phyloP scores from a whole-genome alignment of 352 stramenopile species.

The Sclerospora graminicola region DNA sequence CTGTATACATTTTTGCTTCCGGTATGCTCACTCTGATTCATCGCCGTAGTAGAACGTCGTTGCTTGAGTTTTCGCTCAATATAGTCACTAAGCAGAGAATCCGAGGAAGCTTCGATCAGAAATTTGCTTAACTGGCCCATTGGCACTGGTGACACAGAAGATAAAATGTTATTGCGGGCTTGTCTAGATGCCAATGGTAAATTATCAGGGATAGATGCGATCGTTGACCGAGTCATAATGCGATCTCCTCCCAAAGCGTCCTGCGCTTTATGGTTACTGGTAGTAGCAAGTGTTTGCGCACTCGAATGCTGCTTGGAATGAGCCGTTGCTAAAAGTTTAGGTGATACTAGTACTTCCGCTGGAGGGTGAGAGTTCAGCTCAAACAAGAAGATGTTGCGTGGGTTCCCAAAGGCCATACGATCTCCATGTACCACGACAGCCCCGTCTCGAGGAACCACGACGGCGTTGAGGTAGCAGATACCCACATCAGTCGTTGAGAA shows the following conservation, averaged over 20 bases:
- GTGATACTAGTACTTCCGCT: background rate
- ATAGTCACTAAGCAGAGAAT: conserved; percentile 48
- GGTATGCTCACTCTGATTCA: no score
- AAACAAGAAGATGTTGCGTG: conserved; percentile 40
- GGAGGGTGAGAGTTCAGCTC: conserved; percentile 20
- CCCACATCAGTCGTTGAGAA: conserved; percentile 30
- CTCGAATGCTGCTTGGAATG: no score
- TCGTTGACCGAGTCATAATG: conserved; percentile 1
- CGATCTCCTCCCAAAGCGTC: conserved; percentile 39
- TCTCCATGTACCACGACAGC: conserved; percentile 54
- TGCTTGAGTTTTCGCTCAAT: conserved; percentile 63
- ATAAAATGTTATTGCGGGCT: conserved; percentile 5
- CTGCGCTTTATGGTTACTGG: conserved; percentile 16
- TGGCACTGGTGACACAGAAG: no score
- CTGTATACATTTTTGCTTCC: background rate
- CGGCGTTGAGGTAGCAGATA: conserved; percentile 44
- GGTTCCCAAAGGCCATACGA: conserved; percentile 38
- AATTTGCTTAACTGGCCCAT: conserved; percentile 30
- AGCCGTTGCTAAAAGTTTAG: no score
- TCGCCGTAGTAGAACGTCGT: no score
- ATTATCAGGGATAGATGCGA: conserved; percentile 12
- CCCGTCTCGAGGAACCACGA: no score
- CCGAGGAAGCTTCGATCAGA: conserved; percentile 39
- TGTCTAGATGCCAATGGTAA: background rate
- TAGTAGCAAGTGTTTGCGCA: background rate